These are phyloP conservation scores for Phytophthora palmivora DNA, from an alignment of 352 stramenopile species.

Conservation along the genomic window DNA sequence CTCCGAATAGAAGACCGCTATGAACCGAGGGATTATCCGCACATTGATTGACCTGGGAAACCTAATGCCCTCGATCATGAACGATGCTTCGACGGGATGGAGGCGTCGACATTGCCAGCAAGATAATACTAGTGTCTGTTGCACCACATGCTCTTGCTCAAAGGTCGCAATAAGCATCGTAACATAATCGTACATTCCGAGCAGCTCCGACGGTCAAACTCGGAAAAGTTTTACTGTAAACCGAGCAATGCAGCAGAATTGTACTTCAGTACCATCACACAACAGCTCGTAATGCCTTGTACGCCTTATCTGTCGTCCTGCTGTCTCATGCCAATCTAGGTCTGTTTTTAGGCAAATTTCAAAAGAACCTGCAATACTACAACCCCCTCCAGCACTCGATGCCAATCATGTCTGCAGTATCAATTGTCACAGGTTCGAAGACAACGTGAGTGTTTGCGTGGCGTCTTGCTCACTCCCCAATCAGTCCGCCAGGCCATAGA, in stretches of 20 bases:
- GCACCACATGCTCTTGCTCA: constrained; percentile 9
- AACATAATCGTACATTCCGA: constrained; percentile 9
- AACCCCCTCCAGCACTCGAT: constrained; percentile 3
- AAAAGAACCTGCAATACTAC: neutral
- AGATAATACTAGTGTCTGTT: neutral
- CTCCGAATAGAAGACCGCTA: constrained; percentile 20
- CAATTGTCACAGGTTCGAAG: constrained; percentile 5
- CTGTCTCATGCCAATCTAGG: neutral
- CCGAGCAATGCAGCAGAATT: too few species aligned
- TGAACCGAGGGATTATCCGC: constrained; percentile 3
- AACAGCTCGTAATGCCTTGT: too few species aligned
- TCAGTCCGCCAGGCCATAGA: constrained; percentile 31
- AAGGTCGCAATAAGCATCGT: constrained; percentile 23
- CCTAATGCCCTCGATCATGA: constrained; percentile 3
- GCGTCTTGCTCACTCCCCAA: constrained; percentile 39
- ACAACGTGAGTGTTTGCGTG: constrained; percentile 33
- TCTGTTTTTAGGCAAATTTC: neutral
- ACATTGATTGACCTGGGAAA: constrained; percentile 12
- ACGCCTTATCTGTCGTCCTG: constrained; percentile 2
- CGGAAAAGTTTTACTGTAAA: too few species aligned
- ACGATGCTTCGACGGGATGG: too few species aligned
- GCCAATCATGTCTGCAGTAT: neutral
- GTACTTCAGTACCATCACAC: too few species aligned
- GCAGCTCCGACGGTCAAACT: constrained; percentile 1
- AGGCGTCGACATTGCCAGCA: too few species aligned